Evolutionary conservation across 2,329 filamentous ascomycete genomes (phyloP), one percentile per base, ranked within the genome.

Genomic region (Phoma sp.): DNA sequence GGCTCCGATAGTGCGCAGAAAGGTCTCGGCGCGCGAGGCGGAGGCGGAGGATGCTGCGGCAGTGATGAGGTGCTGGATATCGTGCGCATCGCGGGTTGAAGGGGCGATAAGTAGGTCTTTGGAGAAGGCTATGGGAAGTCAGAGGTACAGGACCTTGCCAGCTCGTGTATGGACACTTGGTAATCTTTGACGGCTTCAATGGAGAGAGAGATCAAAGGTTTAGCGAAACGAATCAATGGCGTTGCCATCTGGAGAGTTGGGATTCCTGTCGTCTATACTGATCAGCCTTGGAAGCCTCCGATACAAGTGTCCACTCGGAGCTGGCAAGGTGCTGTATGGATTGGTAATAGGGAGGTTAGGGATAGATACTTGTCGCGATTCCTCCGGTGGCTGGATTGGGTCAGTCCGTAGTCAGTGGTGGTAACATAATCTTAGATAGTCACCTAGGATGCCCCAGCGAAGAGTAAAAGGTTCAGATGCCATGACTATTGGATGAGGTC

Each of bases 51-150:
- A 89, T 4, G 89, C 91, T 23, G 91, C 91, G 23, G 87, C 84
- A 45, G 96, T 82, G 66, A 86, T 83, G 77, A 96, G 90, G 48
- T 82, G 82, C 40, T n/a, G 29, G 59, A 96, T 81, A 65, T 95
- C 89, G 53, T 79, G 77, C 46, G 89, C 88, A 43, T 82, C 82
- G 64, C 91, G 89, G 39, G 80, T 79, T 35, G 82, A 78, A 14
- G 91, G 88, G 74, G 91, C 85, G 58, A 85, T 82, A 62, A 92
- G 86, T 45, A 96, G 83, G 70, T 96, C 92, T 75, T 88, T 87
- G 66, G 86, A 83, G 77, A 63, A 63, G 11, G 44, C 18, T 18
- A 18, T 18, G 18, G 18, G 18, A 18, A 18, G 18, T 18, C 2
- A 18, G 18, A 18, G 18, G 18, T 18, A 18, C 18, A 18, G 18